Conservation (phyloP, 2,329 filamentous ascomycete species). For the Xylaria polymorpha region DNA sequence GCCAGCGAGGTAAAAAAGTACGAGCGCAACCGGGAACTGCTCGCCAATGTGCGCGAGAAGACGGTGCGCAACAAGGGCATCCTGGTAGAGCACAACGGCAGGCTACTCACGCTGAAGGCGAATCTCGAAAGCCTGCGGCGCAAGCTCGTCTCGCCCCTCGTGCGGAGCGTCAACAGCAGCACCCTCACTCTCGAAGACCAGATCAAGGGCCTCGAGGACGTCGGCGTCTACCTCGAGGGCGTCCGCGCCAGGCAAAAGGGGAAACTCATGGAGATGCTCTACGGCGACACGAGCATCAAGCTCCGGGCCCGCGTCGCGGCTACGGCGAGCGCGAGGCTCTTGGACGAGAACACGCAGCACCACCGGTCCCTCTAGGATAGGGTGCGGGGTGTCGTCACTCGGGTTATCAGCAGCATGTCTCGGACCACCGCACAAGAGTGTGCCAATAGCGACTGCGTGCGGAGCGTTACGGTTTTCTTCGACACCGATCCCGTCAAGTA, state of each 20-base stretch:
- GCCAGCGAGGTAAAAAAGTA: conserved; percentile 84
- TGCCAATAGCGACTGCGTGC: neutral
- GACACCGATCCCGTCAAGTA: neutral
- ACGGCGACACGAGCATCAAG: conserved; percentile 60
- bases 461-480: neutral
- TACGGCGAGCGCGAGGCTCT: conserved; percentile 35
- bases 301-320: conserved; percentile 35
- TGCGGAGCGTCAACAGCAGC: conserved; percentile 74
- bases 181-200: conserved; percentile 85
- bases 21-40: conserved; percentile 85
- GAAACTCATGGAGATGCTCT: conserved; percentile 83
- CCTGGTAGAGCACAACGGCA: conserved; percentile 86
- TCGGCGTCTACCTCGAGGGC: conserved; percentile 79
- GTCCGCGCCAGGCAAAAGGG: conserved; percentile 84
- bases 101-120: conserved; percentile 84
- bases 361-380: conserved; percentile 17
- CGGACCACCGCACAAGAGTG: neutral
- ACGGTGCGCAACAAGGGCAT: conserved; percentile 90
- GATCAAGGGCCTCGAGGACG: conserved; percentile 82
- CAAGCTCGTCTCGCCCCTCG: conserved; percentile 85
- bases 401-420: neutral
- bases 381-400: conserved; percentile 8
- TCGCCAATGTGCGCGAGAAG: conserved; percentile 81
- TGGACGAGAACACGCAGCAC: conserved; percentile 21
- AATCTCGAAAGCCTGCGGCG: conserved; percentile 86